Conservation (phyloP, 768 basidiomycete genomes). For the Suillus spraguei region DNA sequence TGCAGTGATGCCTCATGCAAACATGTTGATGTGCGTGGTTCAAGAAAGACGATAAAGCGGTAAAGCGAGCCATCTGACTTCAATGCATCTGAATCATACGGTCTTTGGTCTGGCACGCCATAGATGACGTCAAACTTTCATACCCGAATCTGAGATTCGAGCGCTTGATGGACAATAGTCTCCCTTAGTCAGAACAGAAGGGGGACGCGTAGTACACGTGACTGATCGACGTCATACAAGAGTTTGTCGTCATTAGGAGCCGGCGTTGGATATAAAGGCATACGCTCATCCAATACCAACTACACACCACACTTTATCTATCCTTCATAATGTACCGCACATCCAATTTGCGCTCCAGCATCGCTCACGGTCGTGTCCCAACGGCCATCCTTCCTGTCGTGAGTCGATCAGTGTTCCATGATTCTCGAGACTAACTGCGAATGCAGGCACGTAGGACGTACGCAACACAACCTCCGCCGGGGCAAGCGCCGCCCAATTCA, state of each 20-base stretch:
- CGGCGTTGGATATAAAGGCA: conserved; percentile 4
- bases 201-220: conserved; percentile 8
- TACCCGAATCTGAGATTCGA: no score
- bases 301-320: neutral
- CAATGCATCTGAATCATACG: no score
- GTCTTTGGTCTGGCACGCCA: no score
- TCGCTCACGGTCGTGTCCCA: neutral
- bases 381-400: conserved; percentile 6
- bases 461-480: conserved; percentile 17
- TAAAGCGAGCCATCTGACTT: no score
- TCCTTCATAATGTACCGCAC: conserved; percentile 8
- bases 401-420: neutral
- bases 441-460: conserved; percentile 19
- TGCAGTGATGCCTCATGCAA: no score
- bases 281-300: conserved; percentile 2
- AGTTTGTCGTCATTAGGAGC: conserved; percentile 15
- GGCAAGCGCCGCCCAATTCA: conserved; percentile 10
- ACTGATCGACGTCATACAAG: conserved; percentile 11
- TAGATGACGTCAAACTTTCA: no score
- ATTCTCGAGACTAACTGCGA: conserved; percentile 8
- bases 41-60: no score
- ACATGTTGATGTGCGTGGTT: no score
- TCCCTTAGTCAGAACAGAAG: neutral
- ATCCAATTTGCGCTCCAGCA: neutral
- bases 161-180: neutral